phyloP scores from a whole-genome alignment of 176 grass and related monocot species.

The Miscanthus lutarioriparius region DNA sequence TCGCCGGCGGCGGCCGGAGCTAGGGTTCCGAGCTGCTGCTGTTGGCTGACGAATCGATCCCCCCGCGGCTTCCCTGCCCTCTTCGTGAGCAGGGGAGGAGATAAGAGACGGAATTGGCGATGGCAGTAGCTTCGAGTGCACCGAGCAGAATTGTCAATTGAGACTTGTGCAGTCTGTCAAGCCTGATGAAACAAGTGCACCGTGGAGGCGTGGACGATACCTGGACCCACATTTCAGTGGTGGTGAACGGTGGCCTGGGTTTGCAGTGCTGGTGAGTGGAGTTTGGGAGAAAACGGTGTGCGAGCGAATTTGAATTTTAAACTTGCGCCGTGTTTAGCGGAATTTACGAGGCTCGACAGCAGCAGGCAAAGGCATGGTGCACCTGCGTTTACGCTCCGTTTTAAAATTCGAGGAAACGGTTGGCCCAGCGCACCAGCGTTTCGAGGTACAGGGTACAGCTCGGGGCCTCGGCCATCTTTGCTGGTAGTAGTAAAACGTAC shows the following conservation, averaged over 20 bases:
- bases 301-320: not conserved
- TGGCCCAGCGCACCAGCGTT: not conserved
- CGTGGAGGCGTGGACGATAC: not conserved
- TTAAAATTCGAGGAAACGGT: not conserved
- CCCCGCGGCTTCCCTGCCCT: not conserved
- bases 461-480: not conserved
- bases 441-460: too few species aligned
- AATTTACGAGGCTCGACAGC: not conserved
- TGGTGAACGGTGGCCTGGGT: rapidly evolving
- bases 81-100: not conserved
- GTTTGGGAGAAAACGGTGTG: not conserved
- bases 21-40: constrained; percentile 37
- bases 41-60: not conserved
- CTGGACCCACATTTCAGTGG: not conserved
- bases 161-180: not conserved
- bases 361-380: not conserved
- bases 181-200: not conserved
- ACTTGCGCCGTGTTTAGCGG: too few species aligned
- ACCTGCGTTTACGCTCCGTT: not conserved
- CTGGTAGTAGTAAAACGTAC: too few species aligned
- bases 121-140: not conserved
- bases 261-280: not conserved
- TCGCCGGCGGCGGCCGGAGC: not conserved
- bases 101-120: constrained; percentile 36
- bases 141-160: constrained; percentile 2